Evolutionary conservation across 495 filamentous ascomycete species (phyloP).

Genomic region (Apodospora peruviana): DNA sequence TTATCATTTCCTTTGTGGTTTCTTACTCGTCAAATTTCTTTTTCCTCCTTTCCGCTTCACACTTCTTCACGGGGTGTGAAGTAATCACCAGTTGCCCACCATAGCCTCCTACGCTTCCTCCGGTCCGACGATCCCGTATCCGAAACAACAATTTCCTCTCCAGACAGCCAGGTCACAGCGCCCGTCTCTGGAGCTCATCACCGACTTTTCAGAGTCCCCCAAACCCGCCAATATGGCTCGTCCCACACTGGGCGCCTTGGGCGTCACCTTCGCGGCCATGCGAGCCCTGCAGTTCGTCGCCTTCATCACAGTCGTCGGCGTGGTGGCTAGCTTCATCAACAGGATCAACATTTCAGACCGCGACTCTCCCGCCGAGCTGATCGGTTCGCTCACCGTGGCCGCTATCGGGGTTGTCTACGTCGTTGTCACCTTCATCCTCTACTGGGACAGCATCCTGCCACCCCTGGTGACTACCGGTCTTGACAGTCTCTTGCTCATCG

Average conservation of each 20-base stretch:
- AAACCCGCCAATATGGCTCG: slow-evolving; percentile 39
- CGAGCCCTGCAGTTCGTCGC: slow-evolving; percentile 64
- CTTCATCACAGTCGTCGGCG: slow-evolving; percentile 74
- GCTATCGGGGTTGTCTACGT: slow-evolving; percentile 69
- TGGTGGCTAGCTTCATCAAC: slow-evolving; percentile 78
- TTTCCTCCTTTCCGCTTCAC: neutral
- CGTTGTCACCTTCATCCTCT: slow-evolving; percentile 72
- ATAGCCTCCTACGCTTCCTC: slow-evolving; percentile 19
- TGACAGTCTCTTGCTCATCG: slow-evolving; percentile 67
- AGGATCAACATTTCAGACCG: slow-evolving; percentile 60
- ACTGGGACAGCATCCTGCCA: slow-evolving; percentile 71
- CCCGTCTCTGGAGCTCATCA: slow-evolving; percentile 23
- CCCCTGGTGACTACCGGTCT: slow-evolving; percentile 61
- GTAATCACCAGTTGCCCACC: slow-evolving; percentile 16
- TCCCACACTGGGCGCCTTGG: slow-evolving; percentile 71
- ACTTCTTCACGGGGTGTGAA: neutral
- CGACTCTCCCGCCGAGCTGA: slow-evolving; percentile 62
- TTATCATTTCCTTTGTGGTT: slow-evolving; percentile 14
- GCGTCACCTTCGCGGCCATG: slow-evolving; percentile 68
- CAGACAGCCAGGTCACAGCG: slow-evolving; percentile 22
- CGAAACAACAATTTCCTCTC: slow-evolving; percentile 21
- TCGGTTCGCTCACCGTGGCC: slow-evolving; percentile 74
- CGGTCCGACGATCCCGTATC: slow-evolving; percentile 22
- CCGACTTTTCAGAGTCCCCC: slow-evolving; percentile 30
- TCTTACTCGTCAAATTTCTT: slow-evolving; percentile 4